Evolutionary conservation across 768 basidiomycete species (phyloP).

Genomic region (Pulveroboletus ravenelii): DNA sequence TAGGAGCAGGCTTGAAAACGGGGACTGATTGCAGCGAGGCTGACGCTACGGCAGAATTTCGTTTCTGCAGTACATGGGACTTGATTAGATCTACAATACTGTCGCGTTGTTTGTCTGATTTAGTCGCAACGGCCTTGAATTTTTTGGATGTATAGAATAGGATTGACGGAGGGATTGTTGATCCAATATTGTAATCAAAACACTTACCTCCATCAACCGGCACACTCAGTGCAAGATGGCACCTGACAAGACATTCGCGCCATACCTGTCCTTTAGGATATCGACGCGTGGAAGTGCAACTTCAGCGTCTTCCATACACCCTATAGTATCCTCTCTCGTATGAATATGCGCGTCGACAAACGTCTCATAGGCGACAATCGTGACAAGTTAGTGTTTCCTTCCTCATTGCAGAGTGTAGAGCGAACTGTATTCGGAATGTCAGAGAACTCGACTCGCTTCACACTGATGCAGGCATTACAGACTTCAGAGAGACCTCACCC

Average conservation of each 20-base stretch:
- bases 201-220: slow-evolving; percentile 24
- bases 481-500: slow-evolving; percentile 25
- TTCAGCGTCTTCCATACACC: slow-evolving; percentile 36
- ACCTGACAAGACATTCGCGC: slow-evolving; percentile 25
- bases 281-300: slow-evolving; percentile 10
- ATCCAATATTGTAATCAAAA: too few relatives aligned
- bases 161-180: too few relatives aligned
- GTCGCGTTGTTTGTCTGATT: too few relatives aligned
- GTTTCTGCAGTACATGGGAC: too few relatives aligned
- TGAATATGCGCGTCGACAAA: slow-evolving; percentile 19
- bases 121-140: too few relatives aligned
- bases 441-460: slow-evolving; percentile 17
- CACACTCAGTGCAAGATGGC: slow-evolving; percentile 47
- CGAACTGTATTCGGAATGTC: too few relatives aligned
- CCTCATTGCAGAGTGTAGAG: slow-evolving; percentile 9
- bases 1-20: neutral
- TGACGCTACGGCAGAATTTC: too few relatives aligned
- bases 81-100: too few relatives aligned
- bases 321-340: slow-evolving; percentile 15
- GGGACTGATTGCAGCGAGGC: neutral
- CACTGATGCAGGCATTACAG: slow-evolving; percentile 21
- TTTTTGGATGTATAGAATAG: too few relatives aligned
- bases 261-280: slow-evolving; percentile 17
- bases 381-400: too few relatives aligned
- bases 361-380: too few relatives aligned